A percentile compares a stretch with the other conserved stretches of the same genome.
phyloP scores from a whole-genome alignment of 2,329 filamentous ascomycete genomes.

The Cucurbitaria berberidis region DNA sequence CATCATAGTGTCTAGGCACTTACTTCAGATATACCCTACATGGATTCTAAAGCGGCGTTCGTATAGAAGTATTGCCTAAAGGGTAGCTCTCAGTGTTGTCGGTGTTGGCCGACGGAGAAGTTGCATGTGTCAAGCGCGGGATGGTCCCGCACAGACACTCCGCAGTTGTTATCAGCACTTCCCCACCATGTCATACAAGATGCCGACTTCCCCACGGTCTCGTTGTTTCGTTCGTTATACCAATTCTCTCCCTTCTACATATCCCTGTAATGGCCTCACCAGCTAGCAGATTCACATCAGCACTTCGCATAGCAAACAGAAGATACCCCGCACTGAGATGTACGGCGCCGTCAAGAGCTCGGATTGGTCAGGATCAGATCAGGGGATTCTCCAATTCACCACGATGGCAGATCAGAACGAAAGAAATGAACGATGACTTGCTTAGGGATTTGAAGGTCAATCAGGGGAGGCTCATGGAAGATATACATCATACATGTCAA shows the following conservation, averaged over 20 bases:
- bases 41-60: background rate
- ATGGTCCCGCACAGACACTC: constrained; percentile 8
- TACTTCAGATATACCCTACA: background rate
- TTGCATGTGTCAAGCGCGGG: constrained; percentile 14
- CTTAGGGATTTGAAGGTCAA: constrained; percentile 63
- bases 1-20: background rate
- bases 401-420: constrained; percentile 48
- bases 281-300: constrained; percentile 13
- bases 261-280: constrained; percentile 22
- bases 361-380: constrained; percentile 8
- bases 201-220: constrained; percentile 16
- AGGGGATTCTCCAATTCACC: constrained; percentile 41
- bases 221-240: constrained; percentile 12
- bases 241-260: constrained; percentile 3
- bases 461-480: constrained; percentile 64
- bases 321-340: constrained; percentile 26
- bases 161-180: constrained; percentile 27
- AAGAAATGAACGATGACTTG: constrained; percentile 59
- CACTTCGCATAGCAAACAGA: constrained; percentile 27
- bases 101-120: constrained; percentile 19
- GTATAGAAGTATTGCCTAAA: background rate
- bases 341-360: constrained; percentile 6
- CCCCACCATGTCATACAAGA: constrained; percentile 26
- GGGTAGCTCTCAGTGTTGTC: background rate
- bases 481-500: constrained; percentile 69